Conservation (phyloP, 306 rosid species). For the Clitoria ternatea region DNA sequence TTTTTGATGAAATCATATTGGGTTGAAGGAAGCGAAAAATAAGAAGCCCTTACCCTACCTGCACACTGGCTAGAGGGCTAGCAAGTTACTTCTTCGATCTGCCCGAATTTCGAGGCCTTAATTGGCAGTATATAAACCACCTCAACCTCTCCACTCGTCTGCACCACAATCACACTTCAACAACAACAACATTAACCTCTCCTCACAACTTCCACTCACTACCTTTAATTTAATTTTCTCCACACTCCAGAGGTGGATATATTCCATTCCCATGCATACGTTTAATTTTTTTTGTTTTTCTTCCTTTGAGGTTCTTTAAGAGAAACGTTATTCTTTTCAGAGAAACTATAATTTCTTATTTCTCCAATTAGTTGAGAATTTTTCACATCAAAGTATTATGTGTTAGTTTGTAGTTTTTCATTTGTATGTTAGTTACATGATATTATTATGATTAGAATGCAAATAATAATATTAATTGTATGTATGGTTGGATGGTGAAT, state of each 20-base stretch:
- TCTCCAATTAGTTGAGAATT: too few species aligned
- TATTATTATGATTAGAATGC: too few species aligned
- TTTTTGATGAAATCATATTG: slow-evolving; percentile 36
- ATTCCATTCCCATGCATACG: neutral
- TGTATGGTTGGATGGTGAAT: neutral
- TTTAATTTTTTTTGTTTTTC: too few species aligned
- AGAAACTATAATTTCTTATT: too few species aligned
- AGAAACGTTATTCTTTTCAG: too few species aligned
- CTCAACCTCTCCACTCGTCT: slow-evolving; percentile 21
- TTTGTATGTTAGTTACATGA: too few species aligned
- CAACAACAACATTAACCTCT: too few species aligned
- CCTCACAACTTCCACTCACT: neutral
- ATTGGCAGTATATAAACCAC: slow-evolving; percentile 62
- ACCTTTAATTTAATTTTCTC: neutral
- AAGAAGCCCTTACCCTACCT: slow-evolving; percentile 23
- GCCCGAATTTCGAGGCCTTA: slow-evolving; percentile 52
- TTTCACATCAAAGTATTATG: too few species aligned
- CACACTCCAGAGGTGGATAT: neutral
- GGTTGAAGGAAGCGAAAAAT: slow-evolving; percentile 41
- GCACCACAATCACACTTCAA: slow-evolving; percentile 27
- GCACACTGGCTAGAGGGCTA: neutral
- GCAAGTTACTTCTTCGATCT: slow-evolving; percentile 20
- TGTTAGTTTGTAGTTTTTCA: too few species aligned
- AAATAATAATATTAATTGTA: neutral
- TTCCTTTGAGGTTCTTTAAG: too few species aligned